These are phyloP conservation scores for Fusarium poae DNA, from an alignment of 2,329 filamentous ascomycete genomes.

Conservation along the genomic window DNA sequence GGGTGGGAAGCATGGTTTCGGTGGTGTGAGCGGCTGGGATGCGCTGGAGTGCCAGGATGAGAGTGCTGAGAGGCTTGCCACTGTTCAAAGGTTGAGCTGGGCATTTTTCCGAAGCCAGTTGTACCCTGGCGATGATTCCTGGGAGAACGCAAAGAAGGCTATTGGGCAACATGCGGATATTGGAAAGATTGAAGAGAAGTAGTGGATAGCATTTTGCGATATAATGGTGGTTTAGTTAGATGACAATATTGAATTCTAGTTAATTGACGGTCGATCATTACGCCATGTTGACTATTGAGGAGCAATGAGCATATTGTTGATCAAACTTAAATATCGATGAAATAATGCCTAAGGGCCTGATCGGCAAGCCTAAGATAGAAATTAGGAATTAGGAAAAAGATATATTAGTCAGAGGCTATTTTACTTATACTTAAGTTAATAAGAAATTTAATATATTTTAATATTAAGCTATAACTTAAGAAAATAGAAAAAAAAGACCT, in stretches of 20 bases:
- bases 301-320: background rate
- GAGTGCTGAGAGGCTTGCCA: conserved; percentile 40
- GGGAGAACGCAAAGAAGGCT: conserved; percentile 37
- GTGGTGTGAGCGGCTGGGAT: conserved; percentile 48
- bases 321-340: background rate
- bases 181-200: conserved; percentile 42
- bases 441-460: too few relatives aligned
- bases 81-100: conserved; percentile 45
- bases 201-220: background rate
- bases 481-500: too few relatives aligned
- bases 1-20: conserved; percentile 46
- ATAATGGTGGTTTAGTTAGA: background rate
- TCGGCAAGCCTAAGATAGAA: too few relatives aligned
- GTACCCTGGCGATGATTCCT: conserved; percentile 36
- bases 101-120: conserved; percentile 45
- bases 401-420: too few relatives aligned
- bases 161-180: conserved; percentile 29
- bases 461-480: too few relatives aligned
- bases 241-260: too few relatives aligned
- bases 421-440: too few relatives aligned
- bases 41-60: conserved; percentile 47
- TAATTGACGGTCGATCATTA: too few relatives aligned
- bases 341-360: too few relatives aligned
- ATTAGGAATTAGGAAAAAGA: too few relatives aligned
- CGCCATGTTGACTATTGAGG: too few relatives aligned